Base-by-base conservation (phyloP, 2,329 filamentous ascomycete species). In the Madurella mycetomatis region DNA sequence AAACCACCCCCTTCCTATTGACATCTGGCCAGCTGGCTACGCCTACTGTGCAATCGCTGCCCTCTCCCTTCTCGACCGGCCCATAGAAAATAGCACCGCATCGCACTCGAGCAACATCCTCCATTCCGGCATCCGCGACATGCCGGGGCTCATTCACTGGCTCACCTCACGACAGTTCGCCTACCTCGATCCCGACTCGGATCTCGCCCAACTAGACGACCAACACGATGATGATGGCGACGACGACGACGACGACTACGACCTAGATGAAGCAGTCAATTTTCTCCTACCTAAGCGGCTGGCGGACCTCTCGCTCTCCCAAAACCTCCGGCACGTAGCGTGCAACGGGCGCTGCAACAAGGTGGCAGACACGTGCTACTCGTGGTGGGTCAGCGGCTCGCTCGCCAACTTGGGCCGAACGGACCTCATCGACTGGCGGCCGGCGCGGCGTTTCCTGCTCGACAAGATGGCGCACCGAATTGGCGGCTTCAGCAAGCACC, bases 311-410 rank as follows among this genome's bases (percentile, higher is more conserved):
- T 64, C 63, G 2, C 54, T 72, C 1, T 65, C 68, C 11, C 65
- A 70, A 17, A 54, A 58, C 25, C 49, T 59, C 9, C 55, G 63
- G 16, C 70, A 73, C 9, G 80, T 90, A 1, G 94, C 92, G 9
- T 91, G 95, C 72, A 96, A 95, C 65, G 94, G 94, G 25, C 84
- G 94, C 47, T 85, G 83, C 67, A 96, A 96, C 74, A 99, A 99
- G 70, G 80, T 86, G 46, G 88, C 89, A 9, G 94, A 99, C 71
- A 97, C 94, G 0, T 99, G 94, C 72, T 99, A 99, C 70, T 87
- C 84, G 18, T 99, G 92, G 77, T 99, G 94, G 94, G 90, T 89
- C 0, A 79, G 80, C 4, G 90, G 83, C 1, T 83, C 90, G 1
- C 67, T 83, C 1, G 63, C 67, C 49, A 75, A 79, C 40, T 53